These are phyloP conservation scores for Leccinum disarticulatum DNA, from an alignment of 768 basidiomycete species.

Conservation along the genomic window DNA sequence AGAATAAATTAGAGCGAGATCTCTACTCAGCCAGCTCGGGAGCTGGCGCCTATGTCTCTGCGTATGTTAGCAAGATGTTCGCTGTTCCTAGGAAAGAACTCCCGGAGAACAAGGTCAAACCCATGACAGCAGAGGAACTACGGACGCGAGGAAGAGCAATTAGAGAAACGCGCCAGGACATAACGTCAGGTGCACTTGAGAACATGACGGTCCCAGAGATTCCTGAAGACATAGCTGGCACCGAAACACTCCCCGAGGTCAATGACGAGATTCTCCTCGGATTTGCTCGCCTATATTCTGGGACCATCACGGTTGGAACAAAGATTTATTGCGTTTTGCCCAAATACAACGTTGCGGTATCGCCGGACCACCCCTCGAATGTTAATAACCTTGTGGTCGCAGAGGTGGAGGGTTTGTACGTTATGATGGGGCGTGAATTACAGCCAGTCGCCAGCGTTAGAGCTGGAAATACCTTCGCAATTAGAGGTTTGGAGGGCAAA, in stretches of 20 bases:
- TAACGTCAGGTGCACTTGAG: constrained; percentile 27
- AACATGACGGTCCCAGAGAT: constrained; percentile 8
- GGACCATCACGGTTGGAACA: constrained; percentile 66
- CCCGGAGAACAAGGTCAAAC: constrained; percentile 80
- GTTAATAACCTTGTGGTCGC: constrained; percentile 57
- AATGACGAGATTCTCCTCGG: constrained; percentile 74
- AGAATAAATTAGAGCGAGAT: constrained; percentile 80
- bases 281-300: constrained; percentile 93
- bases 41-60: constrained; percentile 62
- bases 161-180: constrained; percentile 41
- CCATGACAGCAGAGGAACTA: constrained; percentile 83
- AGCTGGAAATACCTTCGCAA: constrained; percentile 94
- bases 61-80: constrained; percentile 99
- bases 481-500: constrained; percentile 84
- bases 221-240: constrained; percentile 1
- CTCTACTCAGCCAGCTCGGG: constrained; percentile 70
- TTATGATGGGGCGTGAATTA: constrained; percentile 98
- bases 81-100: constrained; percentile 79
- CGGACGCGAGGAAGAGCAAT: constrained; percentile 59
- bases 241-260: neutral
- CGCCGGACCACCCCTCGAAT: constrained; percentile 68
- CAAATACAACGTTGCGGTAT: constrained; percentile 71
- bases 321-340: constrained; percentile 77
- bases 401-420: constrained; percentile 77
- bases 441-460: constrained; percentile 76